Evolutionary conservation across 2,329 filamentous ascomycete species (phyloP).

Genomic region (Sporothrix inflata): DNA sequence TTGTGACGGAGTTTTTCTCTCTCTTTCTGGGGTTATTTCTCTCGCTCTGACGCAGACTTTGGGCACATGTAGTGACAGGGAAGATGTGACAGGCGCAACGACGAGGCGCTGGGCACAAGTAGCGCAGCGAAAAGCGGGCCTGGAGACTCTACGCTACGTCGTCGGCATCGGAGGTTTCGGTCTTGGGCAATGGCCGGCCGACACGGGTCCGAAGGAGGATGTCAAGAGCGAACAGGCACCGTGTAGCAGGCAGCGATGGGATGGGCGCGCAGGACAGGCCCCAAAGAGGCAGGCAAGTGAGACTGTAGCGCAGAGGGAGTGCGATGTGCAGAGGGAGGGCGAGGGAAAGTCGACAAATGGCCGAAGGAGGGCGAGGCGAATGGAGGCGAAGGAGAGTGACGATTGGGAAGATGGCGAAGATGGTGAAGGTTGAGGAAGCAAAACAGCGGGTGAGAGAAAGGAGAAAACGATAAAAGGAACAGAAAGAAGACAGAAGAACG

Average conservation of each 20-base stretch:
- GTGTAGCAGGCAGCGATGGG: background rate
- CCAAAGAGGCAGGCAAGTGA: background rate
- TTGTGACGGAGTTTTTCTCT: conserved; percentile 21
- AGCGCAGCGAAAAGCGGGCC: conserved; percentile 24
- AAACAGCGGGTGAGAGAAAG: background rate
- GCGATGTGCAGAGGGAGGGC: background rate
- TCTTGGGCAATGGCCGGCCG: conserved; percentile 17
- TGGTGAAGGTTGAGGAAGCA: background rate
- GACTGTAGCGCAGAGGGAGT: background rate
- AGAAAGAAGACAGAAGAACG: background rate
- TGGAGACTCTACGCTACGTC: conserved; percentile 15
- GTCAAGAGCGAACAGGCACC: conserved; percentile 7
- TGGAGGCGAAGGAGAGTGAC: background rate
- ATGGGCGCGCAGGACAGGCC: background rate
- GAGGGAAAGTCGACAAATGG: background rate
- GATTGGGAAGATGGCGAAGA: background rate
- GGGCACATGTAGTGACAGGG: conserved; percentile 22
- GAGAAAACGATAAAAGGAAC: conserved; percentile 3
- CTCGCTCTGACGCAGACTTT: conserved; percentile 12
- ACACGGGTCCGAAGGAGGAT: conserved; percentile 18
- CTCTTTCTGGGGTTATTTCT: background rate
- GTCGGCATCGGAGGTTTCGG: conserved; percentile 22
- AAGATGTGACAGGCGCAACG: conserved; percentile 23
- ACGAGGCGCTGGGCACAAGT: conserved; percentile 9
- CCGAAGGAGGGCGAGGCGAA: background rate